Evolutionary conservation across 2,329 filamentous ascomycete species (phyloP), one percentile per base, ranked within the genome.

Genomic region (Keithomyces neogunnii): DNA sequence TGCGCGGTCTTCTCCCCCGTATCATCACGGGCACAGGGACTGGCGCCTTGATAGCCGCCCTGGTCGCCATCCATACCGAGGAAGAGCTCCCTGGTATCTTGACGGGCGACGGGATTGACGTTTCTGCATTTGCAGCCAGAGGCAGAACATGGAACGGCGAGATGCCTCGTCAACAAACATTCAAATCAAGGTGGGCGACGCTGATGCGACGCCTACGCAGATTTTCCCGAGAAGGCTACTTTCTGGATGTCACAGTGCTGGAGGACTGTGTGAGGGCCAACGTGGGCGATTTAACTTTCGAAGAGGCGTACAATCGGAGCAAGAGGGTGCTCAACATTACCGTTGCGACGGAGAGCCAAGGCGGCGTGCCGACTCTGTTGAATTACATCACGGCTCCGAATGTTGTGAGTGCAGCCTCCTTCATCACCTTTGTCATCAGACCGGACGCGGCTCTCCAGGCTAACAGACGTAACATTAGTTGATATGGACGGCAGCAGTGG

Each of bases 361-460:
- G 82, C 11, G 89, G 88, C 35, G 82, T 92, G 1, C 91, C 91
- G 2, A 90, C 86, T 45, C 71, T 96, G 33, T 78, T 97, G 35
- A 97, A 96, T 67, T 93, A 96, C 63, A 76, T 96, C 48, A 96
- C 91, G 2, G 88, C 92, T 3, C 92, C 92, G 3, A 92, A 96
- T 63, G 90, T 96, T 61, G 87, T 90, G 78, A 58, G 86, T 83
- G 28, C 40, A 5, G 39, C n/a, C 8, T n/a, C 40, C 13, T 9
- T 2, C 8, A 26, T 3, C 44, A 19, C 26, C 38, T 13, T 36
- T 26, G 10, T 3, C n/a, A 4, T 11, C 38, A 13, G n/a, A 4
- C 4, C 40, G 19, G 19, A 19, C 19, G 19, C 19, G 19, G 19
- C 1, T 26, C 8, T 38, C 7, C 36, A 54, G 10, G 13, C 35